A percentile compares a stretch with the other conserved stretches of the same genome.
These are phyloP conservation scores for Elsinoe necatrix DNA, from an alignment of 2,329 filamentous ascomycete species.

Conservation along the genomic window DNA sequence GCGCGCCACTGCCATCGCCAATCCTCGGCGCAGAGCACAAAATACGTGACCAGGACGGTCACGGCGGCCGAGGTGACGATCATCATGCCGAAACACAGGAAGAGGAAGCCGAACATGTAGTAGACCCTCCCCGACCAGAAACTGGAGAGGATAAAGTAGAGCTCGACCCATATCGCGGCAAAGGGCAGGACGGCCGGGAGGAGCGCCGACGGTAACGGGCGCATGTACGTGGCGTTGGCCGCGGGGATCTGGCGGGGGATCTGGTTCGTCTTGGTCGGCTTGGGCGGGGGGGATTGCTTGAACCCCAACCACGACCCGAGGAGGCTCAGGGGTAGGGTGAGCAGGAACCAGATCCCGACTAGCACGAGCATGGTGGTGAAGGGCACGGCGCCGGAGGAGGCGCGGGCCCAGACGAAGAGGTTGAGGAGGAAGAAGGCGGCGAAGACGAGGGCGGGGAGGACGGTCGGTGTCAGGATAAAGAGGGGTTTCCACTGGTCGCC, in stretches of 20 bases:
- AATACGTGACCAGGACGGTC: slow-evolving; percentile 91
- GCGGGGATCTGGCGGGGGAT: slow-evolving; percentile 95
- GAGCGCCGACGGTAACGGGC: slow-evolving; percentile 80
- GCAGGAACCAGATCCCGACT: slow-evolving; percentile 90
- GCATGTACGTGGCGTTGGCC: slow-evolving; percentile 64
- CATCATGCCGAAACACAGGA: slow-evolving; percentile 96
- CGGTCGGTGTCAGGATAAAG: slow-evolving; percentile 75
- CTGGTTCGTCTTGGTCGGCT: slow-evolving; percentile 91
- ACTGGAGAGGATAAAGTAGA: slow-evolving; percentile 98
- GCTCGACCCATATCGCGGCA: slow-evolving; percentile 92
- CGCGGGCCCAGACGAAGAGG: slow-evolving; percentile 89
- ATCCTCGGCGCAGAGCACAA: slow-evolving; percentile 89
- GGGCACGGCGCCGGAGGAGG: slow-evolving; percentile 86
- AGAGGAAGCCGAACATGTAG: slow-evolving; percentile 99
- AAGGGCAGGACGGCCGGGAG: slow-evolving; percentile 90
- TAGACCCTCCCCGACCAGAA: slow-evolving; percentile 99
- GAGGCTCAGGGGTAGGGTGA: slow-evolving; percentile 85
- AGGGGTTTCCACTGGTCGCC: slow-evolving; percentile 93
- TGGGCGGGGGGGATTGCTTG: slow-evolving; percentile 57
- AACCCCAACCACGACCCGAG: slow-evolving; percentile 91
- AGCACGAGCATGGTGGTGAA: slow-evolving; percentile 96
- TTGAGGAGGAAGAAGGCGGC: slow-evolving; percentile 84
- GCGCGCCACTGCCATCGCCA: slow-evolving; percentile 99
- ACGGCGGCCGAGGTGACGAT: slow-evolving; percentile 89
- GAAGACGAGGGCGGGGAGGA: slow-evolving; percentile 84